Percentiles rank a stretch among this genome's conserved stretches.
phyloP scores from a whole-genome alignment of 2,329 filamentous ascomycete genomes.

The Aspergillus transmontanensis region DNA sequence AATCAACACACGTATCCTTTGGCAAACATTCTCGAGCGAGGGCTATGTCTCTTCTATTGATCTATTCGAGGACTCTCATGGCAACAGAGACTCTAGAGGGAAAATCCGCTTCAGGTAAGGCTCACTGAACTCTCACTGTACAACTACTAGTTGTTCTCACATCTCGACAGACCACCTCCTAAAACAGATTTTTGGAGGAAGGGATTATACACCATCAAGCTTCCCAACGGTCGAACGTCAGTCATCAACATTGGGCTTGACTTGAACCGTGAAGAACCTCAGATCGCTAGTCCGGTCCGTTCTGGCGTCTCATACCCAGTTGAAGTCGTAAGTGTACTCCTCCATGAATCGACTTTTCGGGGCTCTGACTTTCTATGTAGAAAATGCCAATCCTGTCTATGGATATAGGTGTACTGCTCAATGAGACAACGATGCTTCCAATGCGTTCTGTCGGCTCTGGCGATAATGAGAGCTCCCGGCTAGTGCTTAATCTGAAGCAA shows the following conservation, averaged over 20 bases:
- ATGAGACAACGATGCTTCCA: constrained; percentile 59
- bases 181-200: constrained; percentile 53
- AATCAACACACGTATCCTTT: constrained; percentile 47
- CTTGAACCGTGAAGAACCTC: constrained; percentile 16
- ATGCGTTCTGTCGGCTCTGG: constrained; percentile 53
- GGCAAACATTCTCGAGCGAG: constrained; percentile 53
- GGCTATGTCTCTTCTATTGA: constrained; percentile 62
- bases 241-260: constrained; percentile 31
- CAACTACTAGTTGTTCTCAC: not conserved
- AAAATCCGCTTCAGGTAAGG: constrained; percentile 57
- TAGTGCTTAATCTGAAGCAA: constrained; percentile 47
- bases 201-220: constrained; percentile 29
- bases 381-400: constrained; percentile 51
- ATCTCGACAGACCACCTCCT: constrained; percentile 53
- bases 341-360: not conserved
- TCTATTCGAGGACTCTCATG: constrained; percentile 50
- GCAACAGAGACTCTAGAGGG: constrained; percentile 46
- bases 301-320: constrained; percentile 36
- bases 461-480: constrained; percentile 25
- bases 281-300: constrained; percentile 38
- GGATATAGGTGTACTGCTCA: constrained; percentile 64
- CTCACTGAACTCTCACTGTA: not conserved
- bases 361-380: constrained; percentile 26
- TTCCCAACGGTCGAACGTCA: constrained; percentile 25
- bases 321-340: constrained; percentile 35